phyloP scores from a whole-genome alignment of 768 basidiomycete genomes.

The Termitomyces sp. region DNA sequence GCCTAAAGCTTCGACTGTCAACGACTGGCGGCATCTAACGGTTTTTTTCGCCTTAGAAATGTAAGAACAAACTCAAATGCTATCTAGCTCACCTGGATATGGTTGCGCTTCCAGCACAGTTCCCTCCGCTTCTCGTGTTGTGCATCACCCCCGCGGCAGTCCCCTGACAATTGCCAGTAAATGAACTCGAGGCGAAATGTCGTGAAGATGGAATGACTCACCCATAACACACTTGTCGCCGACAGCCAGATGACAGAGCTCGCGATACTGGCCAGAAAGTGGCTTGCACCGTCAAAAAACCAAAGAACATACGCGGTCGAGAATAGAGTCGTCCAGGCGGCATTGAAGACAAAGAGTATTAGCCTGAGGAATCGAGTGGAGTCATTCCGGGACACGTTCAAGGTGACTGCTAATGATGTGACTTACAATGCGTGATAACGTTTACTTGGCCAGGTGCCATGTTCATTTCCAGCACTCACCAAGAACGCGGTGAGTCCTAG shows the following conservation, averaged over 20 bases:
- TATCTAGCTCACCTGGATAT: conserved; percentile 44
- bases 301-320: conserved; percentile 67
- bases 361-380: conserved; percentile 32
- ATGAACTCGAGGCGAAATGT: neutral
- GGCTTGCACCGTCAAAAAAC: conserved; percentile 61
- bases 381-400: neutral
- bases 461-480: conserved; percentile 64
- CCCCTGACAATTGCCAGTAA: conserved; percentile 40
- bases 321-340: conserved; percentile 75
- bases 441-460: conserved; percentile 54
- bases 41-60: neutral
- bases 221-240: conserved; percentile 66
- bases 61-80: neutral
- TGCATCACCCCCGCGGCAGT: conserved; percentile 66
- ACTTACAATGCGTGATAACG: conserved; percentile 65
- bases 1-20: conserved; percentile 71
- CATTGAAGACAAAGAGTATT: conserved; percentile 58
- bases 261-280: conserved; percentile 71
- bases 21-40: conserved; percentile 63
- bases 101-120: conserved; percentile 49
- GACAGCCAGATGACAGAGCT: conserved; percentile 75
- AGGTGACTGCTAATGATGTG: neutral
- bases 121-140: conserved; percentile 52
- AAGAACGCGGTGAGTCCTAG: conserved; percentile 73
- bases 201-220: conserved; percentile 30